phyloP scores from a whole-genome alignment of 768 basidiomycete species.

The Hydnum rufescens region DNA sequence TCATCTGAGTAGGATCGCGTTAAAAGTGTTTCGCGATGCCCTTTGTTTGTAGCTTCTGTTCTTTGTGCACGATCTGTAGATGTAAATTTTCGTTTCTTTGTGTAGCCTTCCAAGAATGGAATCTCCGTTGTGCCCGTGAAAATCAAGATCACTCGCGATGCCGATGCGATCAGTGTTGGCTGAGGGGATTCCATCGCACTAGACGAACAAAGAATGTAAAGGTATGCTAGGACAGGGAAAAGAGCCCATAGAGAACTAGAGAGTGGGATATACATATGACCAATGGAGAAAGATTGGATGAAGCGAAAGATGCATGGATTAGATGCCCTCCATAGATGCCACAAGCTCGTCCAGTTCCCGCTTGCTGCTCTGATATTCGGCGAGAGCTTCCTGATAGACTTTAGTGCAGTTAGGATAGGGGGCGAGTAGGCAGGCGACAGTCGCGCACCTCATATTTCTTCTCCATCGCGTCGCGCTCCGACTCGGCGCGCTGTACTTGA shows the following conservation, averaged over 20 bases:
- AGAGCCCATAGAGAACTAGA: neutral
- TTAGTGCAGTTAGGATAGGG: slow-evolving; percentile 1
- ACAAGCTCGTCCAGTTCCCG: slow-evolving; percentile 71
- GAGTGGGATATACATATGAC: neutral
- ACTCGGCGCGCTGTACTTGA: slow-evolving; percentile 65
- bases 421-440: neutral
- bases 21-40: too few species aligned
- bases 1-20: neutral
- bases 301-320: slow-evolving; percentile 14
- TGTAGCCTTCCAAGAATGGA: too few species aligned
- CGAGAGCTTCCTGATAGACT: neutral
- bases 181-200: neutral
- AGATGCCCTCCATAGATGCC: slow-evolving; percentile 50
- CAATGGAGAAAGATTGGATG: neutral
- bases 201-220: neutral
- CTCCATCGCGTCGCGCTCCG: slow-evolving; percentile 87
- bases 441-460: slow-evolving; percentile 72
- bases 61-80: too few species aligned
- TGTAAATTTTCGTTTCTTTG: too few species aligned
- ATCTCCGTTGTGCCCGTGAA: too few species aligned
- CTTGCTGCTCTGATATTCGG: slow-evolving; percentile 47
- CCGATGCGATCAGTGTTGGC: too few species aligned
- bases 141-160: too few species aligned
- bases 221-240: neutral
- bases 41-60: slow-evolving; percentile 1